These are phyloP conservation scores for Ochetophila trinervis DNA, from an alignment of 306 rosid species.

Conservation along the genomic window DNA sequence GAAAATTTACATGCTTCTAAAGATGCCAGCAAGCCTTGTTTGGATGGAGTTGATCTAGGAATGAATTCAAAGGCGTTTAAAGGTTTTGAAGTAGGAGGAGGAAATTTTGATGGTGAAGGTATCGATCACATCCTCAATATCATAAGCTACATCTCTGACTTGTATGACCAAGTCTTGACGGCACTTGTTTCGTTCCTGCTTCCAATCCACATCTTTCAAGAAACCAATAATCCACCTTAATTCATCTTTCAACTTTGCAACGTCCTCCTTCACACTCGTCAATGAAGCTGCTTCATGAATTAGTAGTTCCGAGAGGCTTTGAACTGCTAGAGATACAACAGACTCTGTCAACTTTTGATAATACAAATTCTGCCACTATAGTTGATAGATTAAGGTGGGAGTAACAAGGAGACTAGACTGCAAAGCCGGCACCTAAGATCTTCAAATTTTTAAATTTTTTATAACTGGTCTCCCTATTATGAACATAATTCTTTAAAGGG, in stretches of 20 bases:
- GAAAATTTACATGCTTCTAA: background rate
- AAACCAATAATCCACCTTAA: conserved; percentile 6
- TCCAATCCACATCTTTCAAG: conserved; percentile 30
- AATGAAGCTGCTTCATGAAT: background rate
- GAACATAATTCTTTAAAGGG: too few species aligned
- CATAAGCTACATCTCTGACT: conserved; percentile 53
- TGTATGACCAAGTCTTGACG: conserved; percentile 41
- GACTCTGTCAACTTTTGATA: background rate
- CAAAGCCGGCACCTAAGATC: too few species aligned
- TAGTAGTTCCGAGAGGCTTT: background rate
- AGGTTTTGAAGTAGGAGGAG: conserved; percentile 14
- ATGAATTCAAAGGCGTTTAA: background rate
- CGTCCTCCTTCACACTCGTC: conserved; percentile 5
- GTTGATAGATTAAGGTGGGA: too few species aligned
- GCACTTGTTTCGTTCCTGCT: conserved; percentile 33
- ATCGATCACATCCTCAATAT: conserved; percentile 47
- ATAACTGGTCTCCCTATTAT: too few species aligned
- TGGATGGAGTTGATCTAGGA: conserved; percentile 11
- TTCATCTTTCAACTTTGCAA: background rate
- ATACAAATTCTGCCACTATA: background rate
- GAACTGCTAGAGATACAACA: background rate
- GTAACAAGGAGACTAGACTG: too few species aligned
- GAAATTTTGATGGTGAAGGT: conserved; percentile 26
- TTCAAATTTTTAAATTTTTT: too few species aligned
- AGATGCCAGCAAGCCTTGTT: conserved; percentile 26